Evolutionary conservation across 352 stramenopile species (phyloP), one percentile per base, ranked within the genome.

Genomic region (Phytophthora pini): DNA sequence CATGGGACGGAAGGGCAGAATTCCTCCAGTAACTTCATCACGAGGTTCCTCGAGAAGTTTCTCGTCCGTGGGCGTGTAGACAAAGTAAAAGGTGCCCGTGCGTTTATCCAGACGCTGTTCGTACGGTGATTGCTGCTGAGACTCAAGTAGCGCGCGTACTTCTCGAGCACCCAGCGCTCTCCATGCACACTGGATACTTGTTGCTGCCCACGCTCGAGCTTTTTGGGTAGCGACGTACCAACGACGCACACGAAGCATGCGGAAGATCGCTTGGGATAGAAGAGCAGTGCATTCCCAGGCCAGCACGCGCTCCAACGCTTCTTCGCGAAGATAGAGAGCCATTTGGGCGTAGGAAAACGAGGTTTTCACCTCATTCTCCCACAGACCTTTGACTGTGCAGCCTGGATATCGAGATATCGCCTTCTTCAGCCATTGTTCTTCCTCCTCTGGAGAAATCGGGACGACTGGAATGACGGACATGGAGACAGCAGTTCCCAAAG

Each of bases 21-120:
- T 74, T 4, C 52, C 57, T 17, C 82, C 86, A 12, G 61, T 71
- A 2, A 65, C 43, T 26, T 78, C 72, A 48, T 94, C 84, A 5
- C 75, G 73, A 20, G 87, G 87, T 44, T 88, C 80, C 27, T 88
- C 73, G 9, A 80, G 27, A 24, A 93, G 59, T 34, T 81, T 84
- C 62, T 93, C 85, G 20, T 79, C 63, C 11, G 83, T 94, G 24
- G 84, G 87, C 0, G 32, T 74, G 63, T 93, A 91, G 8, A 92
- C 68, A 32, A 80, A 92, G 65, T 73, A 93, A 41, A 92, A 88
- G 8, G 60, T 73, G 55, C 74, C 60, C 5, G 77, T 85, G 39
- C 66, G 55, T 48, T 79, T 74, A 51, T 92, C 85, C 40, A 77
- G 77, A 20, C 76, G 68, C 65, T 94, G 81, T 32, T 93, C 84